Evolutionary conservation across 176 grass and related monocot genomes (phyloP).

Genomic region (Panicum miliaceum): DNA sequence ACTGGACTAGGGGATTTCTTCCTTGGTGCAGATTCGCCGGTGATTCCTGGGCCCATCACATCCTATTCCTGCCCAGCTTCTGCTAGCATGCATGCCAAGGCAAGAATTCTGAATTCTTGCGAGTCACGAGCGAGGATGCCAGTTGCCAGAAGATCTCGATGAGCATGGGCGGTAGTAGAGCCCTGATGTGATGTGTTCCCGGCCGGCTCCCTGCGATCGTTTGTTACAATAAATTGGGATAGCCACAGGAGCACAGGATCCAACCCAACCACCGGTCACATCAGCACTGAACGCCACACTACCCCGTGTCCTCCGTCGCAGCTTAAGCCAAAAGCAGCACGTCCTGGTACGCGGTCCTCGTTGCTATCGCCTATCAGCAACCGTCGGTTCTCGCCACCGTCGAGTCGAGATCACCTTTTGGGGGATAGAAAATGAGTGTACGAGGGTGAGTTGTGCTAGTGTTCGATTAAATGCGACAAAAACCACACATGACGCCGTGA

Average conservation of each 20-base stretch:
- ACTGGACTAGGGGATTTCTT: too few relatives aligned
- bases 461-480: neutral
- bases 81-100: neutral
- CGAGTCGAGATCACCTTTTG: neutral
- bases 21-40: neutral
- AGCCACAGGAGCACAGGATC: neutral
- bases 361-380: neutral
- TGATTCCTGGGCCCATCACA: neutral
- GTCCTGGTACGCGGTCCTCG: neutral
- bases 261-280: constrained; percentile 19
- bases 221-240: neutral
- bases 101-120: neutral
- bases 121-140: neutral
- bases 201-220: neutral
- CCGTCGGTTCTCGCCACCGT: neutral
- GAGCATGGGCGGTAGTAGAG: neutral
- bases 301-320: neutral
- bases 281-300: neutral
- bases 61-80: neutral
- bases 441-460: too few relatives aligned
- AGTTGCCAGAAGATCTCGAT: neutral
- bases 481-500: neutral
- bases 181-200: neutral
- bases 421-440: neutral
- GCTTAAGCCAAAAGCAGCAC: neutral